These are phyloP conservation scores for Funneliformis mosseae DNA, from an alignment of 192 early-diverging fungal species.

Conservation along the genomic window DNA sequence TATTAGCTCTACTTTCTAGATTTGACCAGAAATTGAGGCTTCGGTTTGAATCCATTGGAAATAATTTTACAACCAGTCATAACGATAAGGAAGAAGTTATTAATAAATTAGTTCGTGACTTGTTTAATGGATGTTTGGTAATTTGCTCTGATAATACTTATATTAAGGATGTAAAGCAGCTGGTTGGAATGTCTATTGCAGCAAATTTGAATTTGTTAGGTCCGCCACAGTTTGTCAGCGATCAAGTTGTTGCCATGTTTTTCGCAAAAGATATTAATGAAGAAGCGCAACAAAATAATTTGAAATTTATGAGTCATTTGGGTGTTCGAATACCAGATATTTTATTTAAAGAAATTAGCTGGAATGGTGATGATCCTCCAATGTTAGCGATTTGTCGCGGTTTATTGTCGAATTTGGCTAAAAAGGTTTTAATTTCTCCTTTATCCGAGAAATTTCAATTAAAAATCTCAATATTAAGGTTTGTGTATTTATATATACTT, in stretches of 20 bases:
- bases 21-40: constrained; percentile 3
- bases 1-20: constrained; percentile 41
- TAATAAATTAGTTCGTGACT: background rate
- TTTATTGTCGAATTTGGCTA: constrained; percentile 40
- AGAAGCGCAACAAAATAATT: background rate
- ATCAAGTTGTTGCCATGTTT: constrained; percentile 39
- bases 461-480: constrained; percentile 2
- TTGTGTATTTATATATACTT: background rate
- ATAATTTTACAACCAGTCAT: background rate
- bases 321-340: constrained; percentile 3
- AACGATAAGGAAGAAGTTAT: background rate
- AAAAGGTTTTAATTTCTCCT: constrained; percentile 25
- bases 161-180: constrained; percentile 45
- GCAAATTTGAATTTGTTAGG: constrained; percentile 37
- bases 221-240: constrained; percentile 13
- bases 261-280: background rate
- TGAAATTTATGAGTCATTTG: background rate
- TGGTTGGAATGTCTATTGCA: constrained; percentile 44
- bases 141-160: constrained; percentile 31
- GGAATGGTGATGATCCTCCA: constrained; percentile 34
- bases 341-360: constrained; percentile 29
- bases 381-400: constrained; percentile 45
- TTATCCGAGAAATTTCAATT: background rate
- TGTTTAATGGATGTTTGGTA: constrained; percentile 33
- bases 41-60: constrained; percentile 18